These are phyloP conservation scores for Lactuca sativa DNA, from an alignment of 129 eudicot genomes.

Conservation along the genomic window DNA sequence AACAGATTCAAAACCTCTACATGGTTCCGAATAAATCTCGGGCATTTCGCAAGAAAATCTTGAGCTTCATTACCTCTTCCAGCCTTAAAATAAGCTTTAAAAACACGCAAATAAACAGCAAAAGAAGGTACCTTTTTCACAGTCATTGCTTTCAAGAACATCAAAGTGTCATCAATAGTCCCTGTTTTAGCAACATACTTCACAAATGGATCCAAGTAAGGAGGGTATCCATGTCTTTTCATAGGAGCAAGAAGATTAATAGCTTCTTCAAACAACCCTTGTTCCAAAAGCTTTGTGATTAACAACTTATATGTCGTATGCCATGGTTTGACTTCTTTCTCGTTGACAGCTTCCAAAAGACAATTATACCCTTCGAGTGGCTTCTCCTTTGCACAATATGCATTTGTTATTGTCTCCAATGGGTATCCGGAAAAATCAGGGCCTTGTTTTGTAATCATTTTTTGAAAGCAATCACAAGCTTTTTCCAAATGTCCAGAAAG, in stretches of 20 bases:
- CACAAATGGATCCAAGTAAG: slow-evolving; percentile 73
- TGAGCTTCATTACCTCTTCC: slow-evolving; percentile 74
- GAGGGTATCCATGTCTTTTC: slow-evolving; percentile 77
- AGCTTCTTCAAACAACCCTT: slow-evolving; percentile 56
- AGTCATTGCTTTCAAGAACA: slow-evolving; percentile 57
- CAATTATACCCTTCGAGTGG: slow-evolving; percentile 52
- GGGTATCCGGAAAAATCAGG: slow-evolving; percentile 43
- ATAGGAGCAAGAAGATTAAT: slow-evolving; percentile 51
- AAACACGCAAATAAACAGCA: slow-evolving; percentile 48
- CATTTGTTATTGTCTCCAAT: slow-evolving; percentile 50
- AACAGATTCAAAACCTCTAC: slow-evolving; percentile 77
- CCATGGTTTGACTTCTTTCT: slow-evolving; percentile 48
- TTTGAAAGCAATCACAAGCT: slow-evolving; percentile 52
- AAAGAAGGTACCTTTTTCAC: slow-evolving; percentile 55
- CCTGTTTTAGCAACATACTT: slow-evolving; percentile 53
- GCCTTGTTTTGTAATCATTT: slow-evolving; percentile 50
- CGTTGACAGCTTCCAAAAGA: slow-evolving; percentile 35
- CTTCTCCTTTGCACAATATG: slow-evolving; percentile 51
- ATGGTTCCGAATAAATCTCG: slow-evolving; percentile 54
- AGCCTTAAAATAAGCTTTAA: slow-evolving; percentile 67
- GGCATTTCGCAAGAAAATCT: slow-evolving; percentile 70
- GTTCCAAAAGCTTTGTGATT: slow-evolving; percentile 53
- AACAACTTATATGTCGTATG: slow-evolving; percentile 62
- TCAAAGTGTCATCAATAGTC: slow-evolving; percentile 59
- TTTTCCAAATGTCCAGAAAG: slow-evolving; percentile 55